These are phyloP conservation scores for Hypoxylon fuscum DNA, from an alignment of 495 filamentous ascomycete genomes.

Conservation along the genomic window DNA sequence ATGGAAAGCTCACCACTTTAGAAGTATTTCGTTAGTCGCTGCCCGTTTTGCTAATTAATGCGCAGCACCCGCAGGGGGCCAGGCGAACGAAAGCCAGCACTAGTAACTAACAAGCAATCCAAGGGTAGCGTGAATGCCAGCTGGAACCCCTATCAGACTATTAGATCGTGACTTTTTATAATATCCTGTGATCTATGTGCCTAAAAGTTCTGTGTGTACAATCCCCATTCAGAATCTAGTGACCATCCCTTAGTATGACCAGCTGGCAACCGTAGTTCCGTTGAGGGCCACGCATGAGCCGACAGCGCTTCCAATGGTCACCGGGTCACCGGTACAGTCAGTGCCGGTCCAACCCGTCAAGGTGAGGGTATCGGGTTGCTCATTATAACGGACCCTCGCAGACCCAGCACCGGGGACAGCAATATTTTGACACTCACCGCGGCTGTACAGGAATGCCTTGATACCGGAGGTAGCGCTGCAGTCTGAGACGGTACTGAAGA, in stretches of 20 bases:
- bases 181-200: neutral
- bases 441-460: slow-evolving; percentile 12
- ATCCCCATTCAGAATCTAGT: neutral
- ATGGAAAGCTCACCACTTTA: too few species aligned
- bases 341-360: slow-evolving; percentile 10
- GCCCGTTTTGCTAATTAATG: too few species aligned
- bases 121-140: too few species aligned
- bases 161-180: too few species aligned
- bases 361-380: neutral
- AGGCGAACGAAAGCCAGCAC: too few species aligned
- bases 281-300: slow-evolving; percentile 5
- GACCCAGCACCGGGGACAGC: slow-evolving; percentile 10
- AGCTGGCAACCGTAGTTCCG: slow-evolving; percentile 9
- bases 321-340: neutral
- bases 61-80: too few species aligned
- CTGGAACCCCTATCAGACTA: too few species aligned
- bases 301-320: neutral
- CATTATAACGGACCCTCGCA: slow-evolving; percentile 10
- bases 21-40: too few species aligned
- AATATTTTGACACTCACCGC: slow-evolving; percentile 17
- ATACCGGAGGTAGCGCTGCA: neutral
- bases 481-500: neutral
- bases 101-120: too few species aligned
- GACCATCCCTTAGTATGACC: slow-evolving; percentile 1
- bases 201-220: neutral